phyloP scores from a whole-genome alignment of 345 rosid genomes.

The Lumnitzera littorea region DNA sequence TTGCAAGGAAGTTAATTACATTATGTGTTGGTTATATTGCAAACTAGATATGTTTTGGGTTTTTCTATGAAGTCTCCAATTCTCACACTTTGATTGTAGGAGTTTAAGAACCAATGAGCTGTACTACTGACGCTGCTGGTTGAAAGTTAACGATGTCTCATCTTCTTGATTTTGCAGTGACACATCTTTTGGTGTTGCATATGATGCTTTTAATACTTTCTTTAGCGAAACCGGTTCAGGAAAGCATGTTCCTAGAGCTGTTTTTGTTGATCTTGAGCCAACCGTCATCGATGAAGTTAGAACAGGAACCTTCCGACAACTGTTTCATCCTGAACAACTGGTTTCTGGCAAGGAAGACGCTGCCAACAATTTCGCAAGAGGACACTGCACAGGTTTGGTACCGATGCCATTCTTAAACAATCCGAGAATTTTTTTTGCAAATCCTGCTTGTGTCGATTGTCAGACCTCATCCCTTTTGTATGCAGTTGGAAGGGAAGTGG shows the following conservation, averaged over 20 bases:
- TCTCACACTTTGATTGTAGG: background rate
- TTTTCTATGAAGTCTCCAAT: background rate
- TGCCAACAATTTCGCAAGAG: constrained; percentile 31
- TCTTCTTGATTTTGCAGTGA: constrained; percentile 16
- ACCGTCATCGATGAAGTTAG: constrained; percentile 29
- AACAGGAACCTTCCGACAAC: constrained; percentile 22
- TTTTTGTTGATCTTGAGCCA: constrained; percentile 29
- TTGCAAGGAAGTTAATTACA: too few species aligned
- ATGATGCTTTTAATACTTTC: constrained; percentile 35
- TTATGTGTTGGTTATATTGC: too few species aligned
- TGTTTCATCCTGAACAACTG: constrained; percentile 30
- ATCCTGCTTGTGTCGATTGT: background rate
- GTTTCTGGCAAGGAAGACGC: constrained; percentile 36
- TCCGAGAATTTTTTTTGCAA: background rate
- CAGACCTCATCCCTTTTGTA: constrained; percentile 1
- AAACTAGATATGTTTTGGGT: too few species aligned
- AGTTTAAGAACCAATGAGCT: background rate
- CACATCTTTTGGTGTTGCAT: constrained; percentile 16
- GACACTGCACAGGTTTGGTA: constrained; percentile 23
- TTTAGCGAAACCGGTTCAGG: constrained; percentile 33
- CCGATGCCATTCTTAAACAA: background rate
- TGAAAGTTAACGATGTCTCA: background rate
- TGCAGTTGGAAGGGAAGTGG: constrained; percentile 32
- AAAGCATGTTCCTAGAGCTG: constrained; percentile 30
- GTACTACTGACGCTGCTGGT: background rate